Conservation (phyloP, 352 stramenopile species). For the Pseudoperonospora humuli region DNA sequence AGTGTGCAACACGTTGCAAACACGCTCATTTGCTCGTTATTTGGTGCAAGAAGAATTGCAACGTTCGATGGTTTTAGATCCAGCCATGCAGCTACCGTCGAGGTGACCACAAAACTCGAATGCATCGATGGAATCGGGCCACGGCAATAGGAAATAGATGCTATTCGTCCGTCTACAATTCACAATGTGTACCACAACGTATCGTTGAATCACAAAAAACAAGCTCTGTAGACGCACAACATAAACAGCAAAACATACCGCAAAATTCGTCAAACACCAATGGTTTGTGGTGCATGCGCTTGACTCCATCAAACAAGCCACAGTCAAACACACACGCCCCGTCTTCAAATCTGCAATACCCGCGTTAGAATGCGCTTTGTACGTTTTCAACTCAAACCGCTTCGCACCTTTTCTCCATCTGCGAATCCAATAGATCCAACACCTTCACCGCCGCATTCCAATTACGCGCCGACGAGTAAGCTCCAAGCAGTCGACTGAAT, state of each 20-base stretch:
- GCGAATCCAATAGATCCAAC: constrained; percentile 53
- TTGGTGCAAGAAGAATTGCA: constrained; percentile 70
- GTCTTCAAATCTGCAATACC: constrained; percentile 49
- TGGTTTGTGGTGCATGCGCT: constrained; percentile 71
- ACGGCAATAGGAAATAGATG: constrained; percentile 71
- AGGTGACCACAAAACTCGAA: constrained; percentile 74
- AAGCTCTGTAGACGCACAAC: not conserved
- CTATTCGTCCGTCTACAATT: constrained; percentile 59
- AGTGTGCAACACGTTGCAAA: constrained; percentile 83
- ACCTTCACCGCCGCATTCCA: constrained; percentile 72
- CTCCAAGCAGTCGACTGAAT: constrained; percentile 64
- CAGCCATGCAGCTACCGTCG: constrained; percentile 76
- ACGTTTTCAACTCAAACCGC: constrained; percentile 2
- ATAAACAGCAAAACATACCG: constrained; percentile 30
- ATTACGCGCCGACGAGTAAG: constrained; percentile 44
- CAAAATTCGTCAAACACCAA: constrained; percentile 83
- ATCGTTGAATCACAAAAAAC: not conserved
- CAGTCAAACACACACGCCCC: constrained; percentile 83
- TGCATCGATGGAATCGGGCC: constrained; percentile 76
- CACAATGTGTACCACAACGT: not conserved
- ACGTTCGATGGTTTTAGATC: constrained; percentile 70
- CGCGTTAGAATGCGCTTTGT: not conserved
- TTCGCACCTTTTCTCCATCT: constrained; percentile 54
- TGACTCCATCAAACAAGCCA: constrained; percentile 77
- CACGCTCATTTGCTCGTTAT: constrained; percentile 84